Evolutionary conservation across 768 basidiomycete species (phyloP).

Genomic region (Boletus barrowsii): DNA sequence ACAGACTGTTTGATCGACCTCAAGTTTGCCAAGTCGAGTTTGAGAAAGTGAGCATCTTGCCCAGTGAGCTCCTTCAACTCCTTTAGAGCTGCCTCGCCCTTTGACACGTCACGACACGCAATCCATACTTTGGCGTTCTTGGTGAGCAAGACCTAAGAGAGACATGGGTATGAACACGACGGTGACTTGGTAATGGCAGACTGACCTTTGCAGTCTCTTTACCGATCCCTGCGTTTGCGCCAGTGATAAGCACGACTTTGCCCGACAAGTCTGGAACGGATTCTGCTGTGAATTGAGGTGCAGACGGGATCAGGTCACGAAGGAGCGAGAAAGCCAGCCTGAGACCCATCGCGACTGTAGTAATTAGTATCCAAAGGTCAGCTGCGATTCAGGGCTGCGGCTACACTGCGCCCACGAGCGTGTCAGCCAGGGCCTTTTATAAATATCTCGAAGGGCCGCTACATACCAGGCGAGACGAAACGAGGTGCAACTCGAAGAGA

Average conservation of each 20-base stretch:
- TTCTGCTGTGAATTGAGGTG: constrained; percentile 1
- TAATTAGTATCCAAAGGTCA: too few relatives aligned
- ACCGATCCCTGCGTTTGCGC: constrained; percentile 8
- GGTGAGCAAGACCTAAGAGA: constrained; percentile 8
- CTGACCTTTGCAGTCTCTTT: constrained; percentile 12
- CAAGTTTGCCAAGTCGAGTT: constrained; percentile 35
- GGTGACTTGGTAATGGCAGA: not conserved
- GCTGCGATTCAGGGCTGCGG: too few relatives aligned
- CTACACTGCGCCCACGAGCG: too few relatives aligned
- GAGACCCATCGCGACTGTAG: constrained; percentile 1
- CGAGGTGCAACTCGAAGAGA: too few relatives aligned
- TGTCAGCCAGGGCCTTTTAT: too few relatives aligned
- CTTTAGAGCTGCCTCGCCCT: constrained; percentile 37
- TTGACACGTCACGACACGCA: constrained; percentile 39
- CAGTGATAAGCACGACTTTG: constrained; percentile 9
- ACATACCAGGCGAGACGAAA: too few relatives aligned
- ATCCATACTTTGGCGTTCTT: constrained; percentile 42
- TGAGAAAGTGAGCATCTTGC: constrained; percentile 25
- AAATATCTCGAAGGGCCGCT: too few relatives aligned
- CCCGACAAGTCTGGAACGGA: constrained; percentile 8
- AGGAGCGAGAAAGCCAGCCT: not conserved
- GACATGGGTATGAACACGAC: not conserved
- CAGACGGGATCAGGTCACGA: not conserved
- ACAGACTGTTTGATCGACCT: constrained; percentile 27
- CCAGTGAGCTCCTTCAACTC: constrained; percentile 39